Percentiles rank a stretch among this genome's conserved stretches.
Conservation (phyloP, 352 stramenopile species). For the Phytopythium sindhum region DNA sequence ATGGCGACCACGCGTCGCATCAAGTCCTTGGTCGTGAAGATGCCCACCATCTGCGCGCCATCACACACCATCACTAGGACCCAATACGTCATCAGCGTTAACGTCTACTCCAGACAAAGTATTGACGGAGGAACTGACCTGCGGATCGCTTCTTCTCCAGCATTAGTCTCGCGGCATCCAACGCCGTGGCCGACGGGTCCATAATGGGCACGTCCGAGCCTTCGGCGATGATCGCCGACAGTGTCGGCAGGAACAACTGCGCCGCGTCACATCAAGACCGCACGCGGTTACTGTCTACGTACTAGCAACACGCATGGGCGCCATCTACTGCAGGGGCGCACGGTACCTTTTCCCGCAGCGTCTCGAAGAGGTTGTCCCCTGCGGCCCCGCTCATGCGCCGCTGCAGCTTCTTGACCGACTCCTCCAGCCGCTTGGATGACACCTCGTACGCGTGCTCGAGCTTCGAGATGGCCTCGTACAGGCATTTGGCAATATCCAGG, state of each 20-base stretch:
- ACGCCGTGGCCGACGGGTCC: slow-evolving; percentile 39
- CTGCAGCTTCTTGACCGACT: slow-evolving; percentile 79
- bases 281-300: too few relatives aligned
- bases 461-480: slow-evolving; percentile 97
- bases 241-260: slow-evolving; percentile 81
- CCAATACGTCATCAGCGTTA: background rate
- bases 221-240: slow-evolving; percentile 74
- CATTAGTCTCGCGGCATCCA: slow-evolving; percentile 78
- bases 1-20: slow-evolving; percentile 94
- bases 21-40: slow-evolving; percentile 98
- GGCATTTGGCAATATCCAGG: slow-evolving; percentile 97
- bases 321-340: too few relatives aligned
- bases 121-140: slow-evolving; percentile 5
- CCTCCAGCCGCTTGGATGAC: slow-evolving; percentile 65
- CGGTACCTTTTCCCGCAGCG: slow-evolving; percentile 64
- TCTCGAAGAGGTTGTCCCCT: slow-evolving; percentile 77
- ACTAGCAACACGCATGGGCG: too few relatives aligned
- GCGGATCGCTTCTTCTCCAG: slow-evolving; percentile 76
- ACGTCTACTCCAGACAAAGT: too few relatives aligned
- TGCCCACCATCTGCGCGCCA: slow-evolving; percentile 86
- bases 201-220: slow-evolving; percentile 58
- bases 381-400: slow-evolving; percentile 43
- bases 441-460: slow-evolving; percentile 89
- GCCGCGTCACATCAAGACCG: background rate
- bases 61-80: slow-evolving; percentile 87